Percentiles rank a stretch among this genome's conserved stretches.
These are phyloP conservation scores for Yarrowia phangngaensis DNA, from an alignment of 805 yeast genomes.

Conservation along the genomic window DNA sequence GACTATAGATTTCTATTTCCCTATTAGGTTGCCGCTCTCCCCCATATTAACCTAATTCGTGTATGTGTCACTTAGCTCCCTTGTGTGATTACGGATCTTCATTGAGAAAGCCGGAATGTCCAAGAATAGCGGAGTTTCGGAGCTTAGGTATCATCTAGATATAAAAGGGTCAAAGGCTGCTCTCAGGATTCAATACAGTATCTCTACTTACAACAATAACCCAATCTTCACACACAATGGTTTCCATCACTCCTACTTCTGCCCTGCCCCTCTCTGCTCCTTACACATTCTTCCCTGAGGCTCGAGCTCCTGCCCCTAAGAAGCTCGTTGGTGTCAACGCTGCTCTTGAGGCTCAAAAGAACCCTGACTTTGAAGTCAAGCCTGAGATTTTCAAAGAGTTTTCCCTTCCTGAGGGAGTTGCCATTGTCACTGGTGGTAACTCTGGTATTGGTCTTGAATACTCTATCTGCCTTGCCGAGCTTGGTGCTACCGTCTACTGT, in stretches of 20 bases:
- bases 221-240: conserved; percentile 13
- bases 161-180: neutral
- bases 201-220: neutral
- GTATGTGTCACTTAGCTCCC: too few relatives aligned
- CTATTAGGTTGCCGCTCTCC: too few relatives aligned
- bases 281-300: conserved; percentile 30
- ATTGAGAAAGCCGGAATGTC: too few relatives aligned
- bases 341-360: conserved; percentile 33
- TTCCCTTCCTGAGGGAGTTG: conserved; percentile 45
- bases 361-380: conserved; percentile 32
- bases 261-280: conserved; percentile 33
- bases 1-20: too few relatives aligned
- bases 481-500: conserved; percentile 45
- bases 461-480: conserved; percentile 44
- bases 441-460: conserved; percentile 47
- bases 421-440: conserved; percentile 47
- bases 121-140: too few relatives aligned
- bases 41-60: too few relatives aligned
- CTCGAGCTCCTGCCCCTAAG: conserved; percentile 33
- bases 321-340: conserved; percentile 36
- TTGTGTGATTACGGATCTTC: too few relatives aligned
- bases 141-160: too few relatives aligned
- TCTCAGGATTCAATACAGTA: neutral
- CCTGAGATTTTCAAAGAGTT: conserved; percentile 40
- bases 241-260: conserved; percentile 16